Conservation (phyloP, 176 grass and related monocot genomes). For the Zoysia pacifica region DNA sequence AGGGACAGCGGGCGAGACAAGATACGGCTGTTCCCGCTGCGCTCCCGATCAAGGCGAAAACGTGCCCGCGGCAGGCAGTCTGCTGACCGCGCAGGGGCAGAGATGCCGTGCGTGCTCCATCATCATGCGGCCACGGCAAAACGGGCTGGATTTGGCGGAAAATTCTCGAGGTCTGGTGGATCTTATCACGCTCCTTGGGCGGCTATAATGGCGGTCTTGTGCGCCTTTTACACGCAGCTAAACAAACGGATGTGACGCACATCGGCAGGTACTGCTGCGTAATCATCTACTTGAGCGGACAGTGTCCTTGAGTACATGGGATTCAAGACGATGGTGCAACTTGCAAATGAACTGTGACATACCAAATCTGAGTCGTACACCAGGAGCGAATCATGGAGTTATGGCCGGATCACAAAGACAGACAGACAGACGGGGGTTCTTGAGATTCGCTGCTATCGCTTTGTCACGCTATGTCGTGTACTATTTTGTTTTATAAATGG, state of each 20-base stretch:
- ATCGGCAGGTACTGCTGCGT: constrained; percentile 13
- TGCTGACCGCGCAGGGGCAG: constrained; percentile 9
- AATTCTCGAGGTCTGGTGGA: neutral
- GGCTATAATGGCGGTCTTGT: neutral
- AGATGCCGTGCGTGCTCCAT: constrained; percentile 14
- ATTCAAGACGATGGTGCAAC: neutral
- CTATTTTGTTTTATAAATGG: neutral
- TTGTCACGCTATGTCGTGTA: constrained; percentile 23
- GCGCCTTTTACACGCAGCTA: neutral
- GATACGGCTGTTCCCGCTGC: constrained; percentile 24
- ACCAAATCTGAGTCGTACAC: constrained; percentile 40
- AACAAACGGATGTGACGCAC: constrained; percentile 2
- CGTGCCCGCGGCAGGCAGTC: constrained; percentile 27
- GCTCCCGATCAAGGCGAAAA: constrained; percentile 42
- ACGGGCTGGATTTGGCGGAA: constrained; percentile 15
- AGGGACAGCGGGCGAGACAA: constrained; percentile 44
- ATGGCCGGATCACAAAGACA: constrained; percentile 8
- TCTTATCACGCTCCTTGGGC: neutral
- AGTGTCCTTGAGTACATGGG: constrained; percentile 11
- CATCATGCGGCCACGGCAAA: neutral
- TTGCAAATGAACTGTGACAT: constrained; percentile 2
- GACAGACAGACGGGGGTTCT: neutral
- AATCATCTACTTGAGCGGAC: constrained; percentile 34
- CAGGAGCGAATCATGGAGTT: constrained; percentile 36
- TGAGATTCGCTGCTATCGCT: constrained; percentile 38